phyloP scores from a whole-genome alignment of 116 monocot genomes.

The Dioscorea cayenensis region DNA sequence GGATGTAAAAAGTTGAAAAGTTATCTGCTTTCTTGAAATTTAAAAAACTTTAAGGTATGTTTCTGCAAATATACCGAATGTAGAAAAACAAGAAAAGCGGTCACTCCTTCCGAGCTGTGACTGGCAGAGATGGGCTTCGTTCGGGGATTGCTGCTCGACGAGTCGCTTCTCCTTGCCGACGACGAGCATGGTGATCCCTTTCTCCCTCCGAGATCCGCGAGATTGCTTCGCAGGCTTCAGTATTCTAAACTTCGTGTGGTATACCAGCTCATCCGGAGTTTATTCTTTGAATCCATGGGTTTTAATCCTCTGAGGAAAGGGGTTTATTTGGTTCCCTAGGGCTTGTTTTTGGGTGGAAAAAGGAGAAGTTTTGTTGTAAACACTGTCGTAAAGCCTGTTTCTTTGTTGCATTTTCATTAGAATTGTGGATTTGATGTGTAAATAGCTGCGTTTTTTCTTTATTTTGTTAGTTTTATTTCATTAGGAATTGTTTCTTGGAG shows the following conservation, averaged over 20 bases:
- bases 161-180: slow-evolving; percentile 26
- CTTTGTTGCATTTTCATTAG: neutral
- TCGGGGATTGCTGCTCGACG: slow-evolving; percentile 33
- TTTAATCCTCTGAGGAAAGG: neutral
- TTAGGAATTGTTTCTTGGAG: neutral
- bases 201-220: slow-evolving; percentile 27
- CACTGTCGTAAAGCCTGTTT: neutral
- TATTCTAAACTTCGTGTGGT: slow-evolving; percentile 57
- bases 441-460: too few species aligned
- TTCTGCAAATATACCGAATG: too few species aligned
- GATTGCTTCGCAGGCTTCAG: slow-evolving; percentile 50
- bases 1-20: too few species aligned
- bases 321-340: neutral
- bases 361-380: neutral
- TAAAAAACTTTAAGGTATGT: too few species aligned
- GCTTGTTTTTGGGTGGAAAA: neutral
- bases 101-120: too few species aligned
- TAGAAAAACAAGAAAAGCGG: too few species aligned
- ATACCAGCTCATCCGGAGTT: neutral
- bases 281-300: neutral
- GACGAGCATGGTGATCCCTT: slow-evolving; percentile 11
- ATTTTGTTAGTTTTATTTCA: neutral
- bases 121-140: slow-evolving; percentile 8
- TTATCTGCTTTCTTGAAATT: too few species aligned
- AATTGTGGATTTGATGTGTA: neutral